A percentile compares a stretch with the other conserved stretches of the same genome.
phyloP scores from a whole-genome alignment of 2,329 filamentous ascomycete genomes.

The Beauveria sp. region DNA sequence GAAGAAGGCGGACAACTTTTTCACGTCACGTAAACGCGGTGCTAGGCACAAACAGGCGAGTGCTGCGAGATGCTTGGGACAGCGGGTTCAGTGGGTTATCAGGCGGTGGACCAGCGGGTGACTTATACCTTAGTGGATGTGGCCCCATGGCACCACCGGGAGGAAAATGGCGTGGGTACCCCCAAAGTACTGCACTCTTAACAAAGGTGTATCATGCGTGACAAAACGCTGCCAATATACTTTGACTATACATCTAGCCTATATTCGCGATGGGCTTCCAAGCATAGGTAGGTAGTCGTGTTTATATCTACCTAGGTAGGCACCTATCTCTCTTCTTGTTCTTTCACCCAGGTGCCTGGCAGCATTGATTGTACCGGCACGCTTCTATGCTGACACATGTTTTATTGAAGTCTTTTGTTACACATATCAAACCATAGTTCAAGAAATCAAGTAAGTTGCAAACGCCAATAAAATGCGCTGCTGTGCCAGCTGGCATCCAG shows the following conservation, averaged over 20 bases:
- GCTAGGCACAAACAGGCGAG: slow-evolving; percentile 1
- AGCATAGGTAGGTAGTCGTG: background rate
- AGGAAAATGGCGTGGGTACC: background rate
- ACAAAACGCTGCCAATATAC: background rate
- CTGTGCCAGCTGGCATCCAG: background rate
- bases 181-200: background rate
- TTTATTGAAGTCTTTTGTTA: too few relatives aligned
- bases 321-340: background rate
- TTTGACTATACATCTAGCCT: background rate
- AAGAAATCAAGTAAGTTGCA: background rate
- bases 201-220: background rate
- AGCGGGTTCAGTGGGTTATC: background rate
- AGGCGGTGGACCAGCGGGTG: too few relatives aligned
- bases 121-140: background rate
- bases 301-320: too few relatives aligned
- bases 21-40: slow-evolving; percentile 10
- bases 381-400: background rate
- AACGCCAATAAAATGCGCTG: background rate
- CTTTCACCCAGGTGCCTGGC: background rate
- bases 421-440: too few relatives aligned
- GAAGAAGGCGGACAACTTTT: slow-evolving; percentile 5
- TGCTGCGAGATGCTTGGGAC: too few relatives aligned
- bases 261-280: background rate
- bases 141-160: background rate
- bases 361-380: background rate